A percentile compares a stretch with the other conserved stretches of the same genome.
phyloP scores from a whole-genome alignment of 305 asterid species.

The Solanum aculeatissimum region DNA sequence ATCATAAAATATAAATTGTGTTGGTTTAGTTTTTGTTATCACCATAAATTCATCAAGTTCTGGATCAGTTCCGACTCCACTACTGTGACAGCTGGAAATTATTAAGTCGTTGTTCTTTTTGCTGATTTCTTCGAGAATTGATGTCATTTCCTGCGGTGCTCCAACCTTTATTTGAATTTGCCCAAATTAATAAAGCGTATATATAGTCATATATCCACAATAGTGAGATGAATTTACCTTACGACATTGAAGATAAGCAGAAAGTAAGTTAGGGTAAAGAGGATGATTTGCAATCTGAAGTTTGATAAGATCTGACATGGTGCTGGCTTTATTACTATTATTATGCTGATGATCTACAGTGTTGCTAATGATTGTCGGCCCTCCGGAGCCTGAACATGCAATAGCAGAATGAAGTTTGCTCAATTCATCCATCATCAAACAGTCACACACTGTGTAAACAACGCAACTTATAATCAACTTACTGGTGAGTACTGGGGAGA shows the following conservation, averaged over 20 bases:
- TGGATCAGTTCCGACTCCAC: constrained; percentile 51
- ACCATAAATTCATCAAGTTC: constrained; percentile 85
- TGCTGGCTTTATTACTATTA: constrained; percentile 1
- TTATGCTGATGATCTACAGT: neutral
- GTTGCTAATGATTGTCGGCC: neutral
- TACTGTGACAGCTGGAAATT: neutral
- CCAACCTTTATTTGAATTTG: constrained; percentile 39
- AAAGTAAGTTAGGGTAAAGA: constrained; percentile 56
- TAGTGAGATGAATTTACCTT: constrained; percentile 27
- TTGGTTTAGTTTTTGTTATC: neutral
- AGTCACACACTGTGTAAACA: neutral
- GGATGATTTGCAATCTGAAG: constrained; percentile 81
- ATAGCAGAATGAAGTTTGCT: constrained; percentile 36
- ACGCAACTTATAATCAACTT: neutral
- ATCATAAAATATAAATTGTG: neutral
- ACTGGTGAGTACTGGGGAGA: too few relatives aligned
- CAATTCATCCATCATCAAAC: constrained; percentile 38
- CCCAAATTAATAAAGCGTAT: neutral
- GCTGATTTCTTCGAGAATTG: constrained; percentile 65
- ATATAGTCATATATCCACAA: neutral
- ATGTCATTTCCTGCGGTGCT: constrained; percentile 56
- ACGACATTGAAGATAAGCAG: constrained; percentile 60
- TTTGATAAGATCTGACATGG: constrained; percentile 44
- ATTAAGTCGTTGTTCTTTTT: constrained; percentile 16
- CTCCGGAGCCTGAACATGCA: constrained; percentile 9